A percentile compares a stretch with the other conserved stretches of the same genome.
Evolutionary conservation across 805 yeast species (phyloP).

Genomic region (Schizosaccharomyces japonicus): DNA sequence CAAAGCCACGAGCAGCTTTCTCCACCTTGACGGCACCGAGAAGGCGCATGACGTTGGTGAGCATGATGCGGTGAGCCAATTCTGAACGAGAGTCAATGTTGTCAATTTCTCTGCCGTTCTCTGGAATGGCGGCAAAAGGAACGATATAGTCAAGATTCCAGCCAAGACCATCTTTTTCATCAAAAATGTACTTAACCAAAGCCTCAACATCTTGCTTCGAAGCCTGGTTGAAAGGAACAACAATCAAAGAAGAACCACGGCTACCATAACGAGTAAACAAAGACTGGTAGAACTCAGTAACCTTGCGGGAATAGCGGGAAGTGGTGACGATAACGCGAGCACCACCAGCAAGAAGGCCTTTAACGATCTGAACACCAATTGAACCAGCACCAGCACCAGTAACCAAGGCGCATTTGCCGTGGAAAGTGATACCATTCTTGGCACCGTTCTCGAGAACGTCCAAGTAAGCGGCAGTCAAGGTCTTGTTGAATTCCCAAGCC

Average conservation of each 20-base stretch:
- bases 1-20: slow-evolving; percentile 50
- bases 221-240: slow-evolving; percentile 94
- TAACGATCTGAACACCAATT: slow-evolving; percentile 88
- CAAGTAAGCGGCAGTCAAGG: slow-evolving; percentile 51
- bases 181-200: slow-evolving; percentile 63
- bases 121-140: slow-evolving; percentile 98
- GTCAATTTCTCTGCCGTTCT: slow-evolving; percentile 88
- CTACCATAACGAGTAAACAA: slow-evolving; percentile 86
- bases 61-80: slow-evolving; percentile 95
- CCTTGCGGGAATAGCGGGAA: slow-evolving; percentile 77
- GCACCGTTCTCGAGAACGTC: slow-evolving; percentile 88
- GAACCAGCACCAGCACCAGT: slow-evolving; percentile 99
- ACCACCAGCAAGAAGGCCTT: slow-evolving; percentile 91
- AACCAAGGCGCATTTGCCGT: slow-evolving; percentile 66
- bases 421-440: slow-evolving; percentile 73
- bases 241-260: slow-evolving; percentile 70
- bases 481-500: slow-evolving; percentile 74
- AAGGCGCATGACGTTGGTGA: slow-evolving; percentile 78
- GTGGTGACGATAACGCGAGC: slow-evolving; percentile 93
- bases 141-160: slow-evolving; percentile 93
- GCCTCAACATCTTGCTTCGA: slow-evolving; percentile 81
- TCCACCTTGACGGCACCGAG: slow-evolving; percentile 74
- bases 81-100: slow-evolving; percentile 85
- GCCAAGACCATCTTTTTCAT: slow-evolving; percentile 74
- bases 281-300: slow-evolving; percentile 85